These are phyloP conservation scores for Macaranga tanarius DNA, from an alignment of 441 rosid genomes.

Conservation along the genomic window DNA sequence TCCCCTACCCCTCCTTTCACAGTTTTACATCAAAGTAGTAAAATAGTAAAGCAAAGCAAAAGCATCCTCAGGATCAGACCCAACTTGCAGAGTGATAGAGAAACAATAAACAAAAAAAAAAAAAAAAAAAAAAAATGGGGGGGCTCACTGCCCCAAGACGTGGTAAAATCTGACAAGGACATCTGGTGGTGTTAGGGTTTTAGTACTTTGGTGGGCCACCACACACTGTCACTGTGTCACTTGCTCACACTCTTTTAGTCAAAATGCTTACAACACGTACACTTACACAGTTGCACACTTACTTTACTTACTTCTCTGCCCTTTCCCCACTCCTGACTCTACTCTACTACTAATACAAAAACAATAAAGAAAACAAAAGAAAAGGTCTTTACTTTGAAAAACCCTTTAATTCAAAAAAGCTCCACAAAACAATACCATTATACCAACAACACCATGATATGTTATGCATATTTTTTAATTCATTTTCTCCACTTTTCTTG, in stretches of 20 bases:
- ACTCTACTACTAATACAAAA: not conserved
- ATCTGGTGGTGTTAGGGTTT: slow-evolving; percentile 27
- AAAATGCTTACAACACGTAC: slow-evolving; percentile 4
- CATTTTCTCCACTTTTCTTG: slow-evolving; percentile 25
- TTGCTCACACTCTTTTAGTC: slow-evolving; percentile 16
- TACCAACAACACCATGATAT: not conserved
- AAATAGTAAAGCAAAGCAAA: not conserved
- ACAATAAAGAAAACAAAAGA: slow-evolving; percentile 26
- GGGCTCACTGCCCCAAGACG: slow-evolving; percentile 27
- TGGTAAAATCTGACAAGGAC: slow-evolving; percentile 27
- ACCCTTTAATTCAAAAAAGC: slow-evolving; percentile 43
- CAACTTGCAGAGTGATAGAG: not conserved
- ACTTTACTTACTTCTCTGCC: not conserved
- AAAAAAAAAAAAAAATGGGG: not conserved
- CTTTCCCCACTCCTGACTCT: not conserved
- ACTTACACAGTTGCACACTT: slow-evolving; percentile 10
- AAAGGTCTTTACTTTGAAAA: slow-evolving; percentile 30
- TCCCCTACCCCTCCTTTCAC: not conserved
- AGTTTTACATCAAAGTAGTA: slow-evolving; percentile 10
- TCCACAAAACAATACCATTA: not conserved
- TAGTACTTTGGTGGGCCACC: slow-evolving; percentile 36
- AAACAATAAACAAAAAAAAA: too few species aligned
- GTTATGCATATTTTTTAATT: slow-evolving; percentile 27
- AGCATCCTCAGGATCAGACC: not conserved
- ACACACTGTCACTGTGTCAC: slow-evolving; percentile 18